These are phyloP conservation scores for Bipolaris zeicola DNA, from an alignment of 2,329 filamentous ascomycete genomes.

Conservation along the genomic window DNA sequence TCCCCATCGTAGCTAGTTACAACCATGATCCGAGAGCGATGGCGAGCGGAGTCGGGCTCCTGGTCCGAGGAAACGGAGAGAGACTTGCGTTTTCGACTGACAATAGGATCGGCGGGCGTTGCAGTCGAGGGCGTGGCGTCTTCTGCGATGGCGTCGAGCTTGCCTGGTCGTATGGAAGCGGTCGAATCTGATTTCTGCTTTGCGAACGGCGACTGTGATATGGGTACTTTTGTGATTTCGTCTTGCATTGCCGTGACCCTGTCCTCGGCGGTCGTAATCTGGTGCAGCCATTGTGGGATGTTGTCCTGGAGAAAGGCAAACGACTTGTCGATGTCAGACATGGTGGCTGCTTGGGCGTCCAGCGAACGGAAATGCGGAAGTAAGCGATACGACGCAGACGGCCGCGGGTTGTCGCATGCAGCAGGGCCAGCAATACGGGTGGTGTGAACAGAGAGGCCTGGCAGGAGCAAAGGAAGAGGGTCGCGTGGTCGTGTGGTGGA, in stretches of 20 bases:
- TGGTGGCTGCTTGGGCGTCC: slow-evolving; percentile 24
- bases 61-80: slow-evolving; percentile 49
- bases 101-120: slow-evolving; percentile 23
- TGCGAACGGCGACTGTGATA: slow-evolving; percentile 33
- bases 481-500: slow-evolving; percentile 1
- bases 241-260: slow-evolving; percentile 44
- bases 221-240: slow-evolving; percentile 38
- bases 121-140: slow-evolving; percentile 20
- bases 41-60: slow-evolving; percentile 57
- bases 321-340: slow-evolving; percentile 47
- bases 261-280: slow-evolving; percentile 38
- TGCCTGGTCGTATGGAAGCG: slow-evolving; percentile 42
- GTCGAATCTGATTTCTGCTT: slow-evolving; percentile 44
- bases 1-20: slow-evolving; percentile 93
- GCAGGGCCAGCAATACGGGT: not conserved
- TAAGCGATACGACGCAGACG: slow-evolving; percentile 2
- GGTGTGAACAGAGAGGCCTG: slow-evolving; percentile 13
- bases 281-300: slow-evolving; percentile 47
- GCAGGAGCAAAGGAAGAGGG: slow-evolving; percentile 13
- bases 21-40: slow-evolving; percentile 74
- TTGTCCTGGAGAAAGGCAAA: slow-evolving; percentile 48
- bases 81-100: slow-evolving; percentile 52
- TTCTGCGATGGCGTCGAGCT: slow-evolving; percentile 32
- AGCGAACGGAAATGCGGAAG: slow-evolving; percentile 1
- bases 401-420: slow-evolving; percentile 8